Percentiles rank a stretch among this genome's conserved stretches.
These are phyloP conservation scores for Acer campestre DNA, from an alignment of 345 rosid genomes.

Conservation along the genomic window DNA sequence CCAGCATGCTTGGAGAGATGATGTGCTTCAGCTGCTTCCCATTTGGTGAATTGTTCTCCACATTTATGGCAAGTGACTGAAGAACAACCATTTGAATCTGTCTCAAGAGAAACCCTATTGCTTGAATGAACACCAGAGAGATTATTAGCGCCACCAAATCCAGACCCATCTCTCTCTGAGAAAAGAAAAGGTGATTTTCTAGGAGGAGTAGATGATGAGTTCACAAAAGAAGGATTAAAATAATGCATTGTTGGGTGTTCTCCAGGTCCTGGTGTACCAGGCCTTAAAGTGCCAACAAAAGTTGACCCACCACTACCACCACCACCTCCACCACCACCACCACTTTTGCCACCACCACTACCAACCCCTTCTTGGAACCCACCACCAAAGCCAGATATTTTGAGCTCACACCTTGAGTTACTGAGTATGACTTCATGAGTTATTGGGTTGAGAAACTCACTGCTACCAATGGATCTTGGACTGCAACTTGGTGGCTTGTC, in stretches of 20 bases:
- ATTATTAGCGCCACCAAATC: constrained; percentile 37
- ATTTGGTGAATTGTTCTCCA: constrained; percentile 87
- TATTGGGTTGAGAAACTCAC: constrained; percentile 96
- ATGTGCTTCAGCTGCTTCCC: constrained; percentile 96
- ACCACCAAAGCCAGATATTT: constrained; percentile 84
- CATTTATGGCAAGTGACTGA: constrained; percentile 90
- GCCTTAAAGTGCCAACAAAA: constrained; percentile 80
- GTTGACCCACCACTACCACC: constrained; percentile 50
- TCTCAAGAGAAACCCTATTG: constrained; percentile 61
- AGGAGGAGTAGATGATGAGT: constrained; percentile 49
- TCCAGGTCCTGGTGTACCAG: constrained; percentile 90
- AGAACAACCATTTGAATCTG: constrained; percentile 56
- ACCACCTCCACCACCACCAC: constrained; percentile 26
- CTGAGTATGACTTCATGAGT: constrained; percentile 93
- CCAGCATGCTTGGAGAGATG: constrained; percentile 99
- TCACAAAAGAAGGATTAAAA: constrained; percentile 64
- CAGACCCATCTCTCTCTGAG: constrained; percentile 60
- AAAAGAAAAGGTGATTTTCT: constrained; percentile 52
- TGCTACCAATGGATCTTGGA: constrained; percentile 98
- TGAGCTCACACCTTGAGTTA: constrained; percentile 93
- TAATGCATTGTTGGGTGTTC: constrained; percentile 70
- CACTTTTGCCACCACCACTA: constrained; percentile 18
- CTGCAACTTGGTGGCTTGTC: constrained; percentile 94
- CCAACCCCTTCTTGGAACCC: constrained; percentile 54
- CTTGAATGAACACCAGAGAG: constrained; percentile 40